These are phyloP conservation scores for Salicornia ramosissima DNA, from an alignment of 148 eudicot species.

Conservation along the genomic window DNA sequence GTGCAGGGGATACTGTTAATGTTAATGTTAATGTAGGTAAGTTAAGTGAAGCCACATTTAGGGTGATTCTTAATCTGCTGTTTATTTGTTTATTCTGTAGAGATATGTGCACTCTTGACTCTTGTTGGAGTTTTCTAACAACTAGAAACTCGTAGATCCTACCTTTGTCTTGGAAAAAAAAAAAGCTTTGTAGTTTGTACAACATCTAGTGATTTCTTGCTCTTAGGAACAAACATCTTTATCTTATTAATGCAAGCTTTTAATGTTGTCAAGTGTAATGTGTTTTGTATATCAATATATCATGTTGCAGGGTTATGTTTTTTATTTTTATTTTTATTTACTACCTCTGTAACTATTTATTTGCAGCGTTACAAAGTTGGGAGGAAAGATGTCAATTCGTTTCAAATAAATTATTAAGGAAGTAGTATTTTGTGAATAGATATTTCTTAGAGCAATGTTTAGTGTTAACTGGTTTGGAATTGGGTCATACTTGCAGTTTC, in stretches of 20 bases:
- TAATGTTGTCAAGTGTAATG: not conserved
- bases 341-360: too few relatives aligned
- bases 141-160: not conserved
- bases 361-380: too few relatives aligned
- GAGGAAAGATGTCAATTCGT: too few relatives aligned
- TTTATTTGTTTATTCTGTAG: conserved; percentile 14
- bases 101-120: conserved; percentile 4
- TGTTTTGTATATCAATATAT: not conserved
- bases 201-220: conserved; percentile 10
- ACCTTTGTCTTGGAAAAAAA: not conserved
- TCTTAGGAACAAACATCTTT: not conserved
- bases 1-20: conserved; percentile 15
- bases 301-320: not conserved
- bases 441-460: too few relatives aligned
- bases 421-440: too few relatives aligned
- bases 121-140: conserved; percentile 3
- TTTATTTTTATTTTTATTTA: not conserved
- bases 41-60: conserved; percentile 10
- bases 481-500: too few relatives aligned
- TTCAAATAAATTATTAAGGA: too few relatives aligned
- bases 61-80: not conserved
- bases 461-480: too few relatives aligned
- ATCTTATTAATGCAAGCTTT: conserved; percentile 13
- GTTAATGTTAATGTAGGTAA: too few relatives aligned
- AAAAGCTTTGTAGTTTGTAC: conserved; percentile 11